A percentile compares a stretch with the other conserved stretches of the same genome.
Conservation (phyloP, 306 rosid species). For the Quercus robur region DNA sequence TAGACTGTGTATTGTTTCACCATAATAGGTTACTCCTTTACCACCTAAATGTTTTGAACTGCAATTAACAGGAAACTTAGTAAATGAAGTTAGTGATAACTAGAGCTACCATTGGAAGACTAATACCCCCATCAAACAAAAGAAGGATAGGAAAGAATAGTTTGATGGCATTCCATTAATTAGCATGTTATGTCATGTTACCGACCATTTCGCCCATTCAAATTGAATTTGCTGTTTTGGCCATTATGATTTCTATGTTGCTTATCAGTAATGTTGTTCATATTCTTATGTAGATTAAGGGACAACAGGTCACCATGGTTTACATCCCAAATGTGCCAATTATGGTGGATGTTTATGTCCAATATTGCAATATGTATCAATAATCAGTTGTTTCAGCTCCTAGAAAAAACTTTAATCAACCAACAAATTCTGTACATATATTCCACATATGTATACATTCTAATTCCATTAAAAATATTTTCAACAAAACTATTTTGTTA, state of each 20-base stretch:
- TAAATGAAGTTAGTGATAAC: not conserved
- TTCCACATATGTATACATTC: not conserved
- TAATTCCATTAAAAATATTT: not conserved
- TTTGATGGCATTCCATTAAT: not conserved
- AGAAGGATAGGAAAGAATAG: not conserved
- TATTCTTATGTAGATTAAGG: not conserved
- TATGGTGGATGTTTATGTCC: not conserved
- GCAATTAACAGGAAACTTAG: not conserved
- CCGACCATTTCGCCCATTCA: not conserved
- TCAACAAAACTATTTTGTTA: not conserved
- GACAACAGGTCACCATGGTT: not conserved
- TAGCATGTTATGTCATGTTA: not conserved
- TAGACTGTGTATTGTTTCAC: no score
- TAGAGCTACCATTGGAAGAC: not conserved
- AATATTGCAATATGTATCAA: not conserved
- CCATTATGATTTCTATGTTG: not conserved
- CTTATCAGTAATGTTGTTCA: not conserved
- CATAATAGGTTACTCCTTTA: no score
- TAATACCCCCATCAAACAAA: no score
- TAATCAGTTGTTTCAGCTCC: not conserved
- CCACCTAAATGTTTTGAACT: not conserved
- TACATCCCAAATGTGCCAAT: not conserved
- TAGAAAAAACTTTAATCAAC: not conserved
- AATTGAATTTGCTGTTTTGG: not conserved
- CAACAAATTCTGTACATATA: not conserved